phyloP scores from a whole-genome alignment of 2,329 filamentous ascomycete genomes.

The Arthroderma sp. region DNA sequence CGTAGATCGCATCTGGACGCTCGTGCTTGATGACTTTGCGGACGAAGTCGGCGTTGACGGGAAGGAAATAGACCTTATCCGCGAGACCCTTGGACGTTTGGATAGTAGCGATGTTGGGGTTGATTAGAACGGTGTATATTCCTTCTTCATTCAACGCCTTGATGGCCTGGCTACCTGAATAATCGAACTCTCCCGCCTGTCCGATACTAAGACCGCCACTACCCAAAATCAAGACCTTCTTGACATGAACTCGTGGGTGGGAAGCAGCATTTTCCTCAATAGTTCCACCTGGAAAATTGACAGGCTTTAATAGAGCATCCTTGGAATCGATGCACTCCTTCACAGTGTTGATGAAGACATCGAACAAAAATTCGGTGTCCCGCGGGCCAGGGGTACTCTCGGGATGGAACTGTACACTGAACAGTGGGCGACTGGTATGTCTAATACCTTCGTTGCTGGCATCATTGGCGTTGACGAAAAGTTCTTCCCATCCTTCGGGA shows the following conservation, averaged over 20 bases:
- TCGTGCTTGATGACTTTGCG: constrained; percentile 95
- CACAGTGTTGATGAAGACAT: constrained; percentile 87
- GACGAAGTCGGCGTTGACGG: constrained; percentile 92
- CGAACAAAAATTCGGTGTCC: constrained; percentile 93
- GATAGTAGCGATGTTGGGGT: constrained; percentile 97
- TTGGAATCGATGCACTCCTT: constrained; percentile 56
- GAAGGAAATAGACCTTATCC: constrained; percentile 97
- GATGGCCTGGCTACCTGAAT: constrained; percentile 95
- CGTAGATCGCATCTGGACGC: constrained; percentile 89
- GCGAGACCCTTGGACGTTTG: constrained; percentile 96
- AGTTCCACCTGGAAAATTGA: constrained; percentile 77
- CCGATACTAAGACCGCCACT: constrained; percentile 94
- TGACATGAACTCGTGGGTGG: constrained; percentile 69
- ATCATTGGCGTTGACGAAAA: constrained; percentile 97
- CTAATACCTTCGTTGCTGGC: constrained; percentile 96
- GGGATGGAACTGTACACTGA: constrained; percentile 99
- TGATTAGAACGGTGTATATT: constrained; percentile 96
- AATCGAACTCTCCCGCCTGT: constrained; percentile 96
- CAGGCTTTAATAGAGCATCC: constrained; percentile 56
- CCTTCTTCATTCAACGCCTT: constrained; percentile 97
- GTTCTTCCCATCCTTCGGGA: constrained; percentile 71
- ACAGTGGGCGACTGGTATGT: constrained; percentile 73
- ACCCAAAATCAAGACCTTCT: constrained; percentile 89
- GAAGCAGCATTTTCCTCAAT: constrained; percentile 63
- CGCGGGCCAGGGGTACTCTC: constrained; percentile 91